Evolutionary conservation across 306 rosid genomes (phyloP).

Genomic region (Acacia confusa): DNA sequence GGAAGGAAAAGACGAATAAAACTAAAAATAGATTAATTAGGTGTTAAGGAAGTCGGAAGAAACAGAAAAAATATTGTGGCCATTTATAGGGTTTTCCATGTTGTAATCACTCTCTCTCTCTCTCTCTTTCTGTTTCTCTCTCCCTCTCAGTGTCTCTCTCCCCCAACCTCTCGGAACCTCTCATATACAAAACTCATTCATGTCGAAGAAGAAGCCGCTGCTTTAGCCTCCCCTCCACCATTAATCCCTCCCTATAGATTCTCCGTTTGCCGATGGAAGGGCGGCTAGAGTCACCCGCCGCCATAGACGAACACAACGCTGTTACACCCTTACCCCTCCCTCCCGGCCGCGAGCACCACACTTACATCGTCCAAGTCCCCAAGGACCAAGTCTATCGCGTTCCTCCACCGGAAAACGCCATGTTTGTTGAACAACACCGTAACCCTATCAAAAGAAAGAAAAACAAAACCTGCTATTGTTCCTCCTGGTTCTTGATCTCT

Average conservation of each 20-base stretch:
- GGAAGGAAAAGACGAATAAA: not conserved
- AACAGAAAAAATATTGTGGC: not conserved
- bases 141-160: not conserved
- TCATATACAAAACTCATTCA: not conserved
- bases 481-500: not conserved
- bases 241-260: not conserved
- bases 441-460: not conserved
- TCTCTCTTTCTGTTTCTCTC: not conserved
- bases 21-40: not conserved
- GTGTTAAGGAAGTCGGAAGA: not conserved
- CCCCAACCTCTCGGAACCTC: not conserved
- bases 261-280: slow-evolving; percentile 46
- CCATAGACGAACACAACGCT: not conserved
- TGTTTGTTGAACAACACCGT: slow-evolving; percentile 6
- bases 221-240: not conserved
- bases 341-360: not conserved
- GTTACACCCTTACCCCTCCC: not conserved
- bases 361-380: slow-evolving; percentile 52
- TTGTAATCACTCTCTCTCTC: not conserved
- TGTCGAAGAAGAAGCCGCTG: not conserved
- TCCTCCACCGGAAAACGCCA: slow-evolving; percentile 46
- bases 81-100: not conserved
- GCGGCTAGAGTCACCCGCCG: slow-evolving; percentile 21
- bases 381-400: slow-evolving; percentile 47
- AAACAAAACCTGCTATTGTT: not conserved